These are phyloP conservation scores for Linaria vulgaris DNA, from an alignment of 257 asterid genomes.

Conservation along the genomic window DNA sequence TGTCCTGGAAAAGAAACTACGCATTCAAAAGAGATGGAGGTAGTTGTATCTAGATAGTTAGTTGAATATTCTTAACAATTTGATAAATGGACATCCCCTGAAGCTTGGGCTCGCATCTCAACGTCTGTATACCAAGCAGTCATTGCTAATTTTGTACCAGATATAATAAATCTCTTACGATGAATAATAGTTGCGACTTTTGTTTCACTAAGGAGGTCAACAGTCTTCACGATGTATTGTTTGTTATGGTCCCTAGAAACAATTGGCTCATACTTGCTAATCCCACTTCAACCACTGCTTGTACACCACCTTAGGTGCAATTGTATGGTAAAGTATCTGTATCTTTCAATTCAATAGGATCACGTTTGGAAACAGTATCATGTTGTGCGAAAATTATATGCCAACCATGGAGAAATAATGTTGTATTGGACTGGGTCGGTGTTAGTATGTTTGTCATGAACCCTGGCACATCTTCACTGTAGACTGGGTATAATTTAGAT, in stretches of 20 bases:
- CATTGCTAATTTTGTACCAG: neutral
- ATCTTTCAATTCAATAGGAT: neutral
- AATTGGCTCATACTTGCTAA: neutral
- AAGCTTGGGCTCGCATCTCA: too few species aligned
- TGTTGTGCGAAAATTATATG: neutral
- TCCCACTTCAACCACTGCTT: neutral
- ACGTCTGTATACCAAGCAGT: neutral
- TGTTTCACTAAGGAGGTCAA: neutral
- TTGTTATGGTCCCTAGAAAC: too few species aligned
- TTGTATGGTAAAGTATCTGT: slow-evolving; percentile 8
- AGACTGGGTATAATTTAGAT: slow-evolving; percentile 13
- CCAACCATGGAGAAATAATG: neutral
- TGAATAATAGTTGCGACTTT: too few species aligned
- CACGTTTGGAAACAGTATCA: neutral
- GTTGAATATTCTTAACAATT: too few species aligned
- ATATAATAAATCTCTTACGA: neutral
- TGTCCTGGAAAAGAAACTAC: too few species aligned
- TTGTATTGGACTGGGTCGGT: neutral
- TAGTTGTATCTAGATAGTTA: too few species aligned
- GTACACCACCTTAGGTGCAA: slow-evolving; percentile 4
- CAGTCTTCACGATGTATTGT: neutral
- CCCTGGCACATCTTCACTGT: neutral
- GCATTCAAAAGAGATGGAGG: too few species aligned
- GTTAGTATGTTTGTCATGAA: neutral
- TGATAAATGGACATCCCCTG: too few species aligned